These are phyloP conservation scores for Chenopodium suecicum DNA, from an alignment of 148 eudicot genomes.

Conservation along the genomic window DNA sequence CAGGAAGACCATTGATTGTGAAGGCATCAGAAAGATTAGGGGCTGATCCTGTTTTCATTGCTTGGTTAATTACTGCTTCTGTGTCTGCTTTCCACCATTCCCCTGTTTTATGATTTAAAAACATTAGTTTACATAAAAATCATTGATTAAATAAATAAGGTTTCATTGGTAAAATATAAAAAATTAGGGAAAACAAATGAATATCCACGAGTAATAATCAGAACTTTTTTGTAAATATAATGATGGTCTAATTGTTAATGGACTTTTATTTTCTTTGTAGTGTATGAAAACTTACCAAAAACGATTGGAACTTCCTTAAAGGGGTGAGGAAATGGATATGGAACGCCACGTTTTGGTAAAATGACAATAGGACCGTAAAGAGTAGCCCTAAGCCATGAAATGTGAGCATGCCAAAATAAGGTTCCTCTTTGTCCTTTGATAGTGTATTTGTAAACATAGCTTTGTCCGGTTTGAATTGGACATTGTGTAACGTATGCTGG, in stretches of 20 bases:
- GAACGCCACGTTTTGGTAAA: slow-evolving; percentile 18
- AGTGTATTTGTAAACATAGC: slow-evolving; percentile 31
- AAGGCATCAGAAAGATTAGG: slow-evolving; percentile 36
- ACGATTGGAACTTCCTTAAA: slow-evolving; percentile 27
- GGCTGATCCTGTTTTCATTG: slow-evolving; percentile 32
- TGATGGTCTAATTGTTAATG: neutral
- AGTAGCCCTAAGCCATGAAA: slow-evolving; percentile 35
- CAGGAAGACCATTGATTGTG: slow-evolving; percentile 37
- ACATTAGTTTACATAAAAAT: too few relatives aligned
- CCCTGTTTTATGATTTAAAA: slow-evolving; percentile 12
- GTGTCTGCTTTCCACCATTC: slow-evolving; percentile 44
- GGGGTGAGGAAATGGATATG: slow-evolving; percentile 30
- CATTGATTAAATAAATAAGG: too few relatives aligned
- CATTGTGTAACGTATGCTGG: slow-evolving; percentile 36
- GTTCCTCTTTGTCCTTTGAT: slow-evolving; percentile 32
- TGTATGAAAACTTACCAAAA: slow-evolving; percentile 6
- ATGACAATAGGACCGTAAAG: slow-evolving; percentile 30
- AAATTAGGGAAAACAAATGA: too few relatives aligned
- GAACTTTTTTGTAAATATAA: too few relatives aligned
- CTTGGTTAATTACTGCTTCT: slow-evolving; percentile 31
- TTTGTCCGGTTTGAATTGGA: slow-evolving; percentile 33
- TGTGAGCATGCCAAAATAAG: slow-evolving; percentile 32
- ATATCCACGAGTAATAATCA: too few relatives aligned
- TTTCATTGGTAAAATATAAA: too few relatives aligned
- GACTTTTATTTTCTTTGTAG: neutral